Percentiles rank a stretch among this genome's conserved stretches.
phyloP scores from a whole-genome alignment of 805 yeast species.

The Kuraishia hungarica region DNA sequence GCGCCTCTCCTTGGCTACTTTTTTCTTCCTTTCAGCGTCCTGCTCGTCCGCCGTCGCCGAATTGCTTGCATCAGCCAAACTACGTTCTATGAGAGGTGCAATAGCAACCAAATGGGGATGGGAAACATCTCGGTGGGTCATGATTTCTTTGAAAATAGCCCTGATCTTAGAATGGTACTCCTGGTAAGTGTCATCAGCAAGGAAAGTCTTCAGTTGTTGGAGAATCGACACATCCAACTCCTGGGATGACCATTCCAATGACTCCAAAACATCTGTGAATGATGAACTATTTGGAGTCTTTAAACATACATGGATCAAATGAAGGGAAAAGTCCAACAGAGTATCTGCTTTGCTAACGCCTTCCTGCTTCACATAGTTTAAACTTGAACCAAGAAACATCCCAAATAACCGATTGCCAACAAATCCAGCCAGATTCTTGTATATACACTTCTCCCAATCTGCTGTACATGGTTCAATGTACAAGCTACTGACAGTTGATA shows the following conservation, averaged over 20 bases:
- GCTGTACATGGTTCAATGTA: constrained; percentile 48
- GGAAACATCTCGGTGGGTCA: background rate
- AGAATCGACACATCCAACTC: constrained; percentile 15
- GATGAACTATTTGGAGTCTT: constrained; percentile 25
- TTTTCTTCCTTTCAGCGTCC: constrained; percentile 53
- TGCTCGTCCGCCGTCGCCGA: constrained; percentile 17
- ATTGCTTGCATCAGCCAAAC: background rate
- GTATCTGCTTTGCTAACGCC: constrained; percentile 41
- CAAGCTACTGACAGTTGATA: constrained; percentile 34
- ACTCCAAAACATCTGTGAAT: constrained; percentile 6
- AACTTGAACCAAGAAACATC: constrained; percentile 40
- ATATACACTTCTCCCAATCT: constrained; percentile 28
- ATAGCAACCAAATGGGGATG: background rate
- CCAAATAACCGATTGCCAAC: constrained; percentile 46
- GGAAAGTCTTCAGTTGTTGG: constrained; percentile 28
- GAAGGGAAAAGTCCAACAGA: constrained; percentile 49
- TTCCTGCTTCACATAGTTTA: constrained; percentile 28
- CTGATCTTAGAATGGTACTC: constrained; percentile 47
- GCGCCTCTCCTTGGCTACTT: constrained; percentile 61
- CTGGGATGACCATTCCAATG: background rate
- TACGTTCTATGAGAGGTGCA: background rate
- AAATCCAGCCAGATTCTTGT: constrained; percentile 37
- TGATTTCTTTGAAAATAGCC: constrained; percentile 32
- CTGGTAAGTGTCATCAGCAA: constrained; percentile 31
- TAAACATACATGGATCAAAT: constrained; percentile 59